Evolutionary conservation across 148 eudicot genomes (phyloP), one percentile per base, ranked within the genome.

Genomic region (Spergularia bocconei): DNA sequence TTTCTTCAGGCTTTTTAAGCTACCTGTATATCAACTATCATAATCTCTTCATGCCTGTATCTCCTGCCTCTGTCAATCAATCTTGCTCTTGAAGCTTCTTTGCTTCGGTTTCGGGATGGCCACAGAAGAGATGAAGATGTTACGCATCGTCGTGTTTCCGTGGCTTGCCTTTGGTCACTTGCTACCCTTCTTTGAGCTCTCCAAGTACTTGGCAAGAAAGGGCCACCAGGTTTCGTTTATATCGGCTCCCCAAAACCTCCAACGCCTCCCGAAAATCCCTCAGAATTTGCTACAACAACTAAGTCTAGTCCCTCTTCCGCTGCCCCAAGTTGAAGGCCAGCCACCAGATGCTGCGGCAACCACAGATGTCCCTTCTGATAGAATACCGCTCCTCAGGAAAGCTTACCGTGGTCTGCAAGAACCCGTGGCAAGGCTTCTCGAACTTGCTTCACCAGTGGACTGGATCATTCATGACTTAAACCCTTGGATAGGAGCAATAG

Each of bases 81-180:
- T 29, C 36, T 29, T 29, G 3, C 3, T 29, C 36, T 29, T 29
- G 36, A 29, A 29, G 36, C 36, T 29, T 29, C 36, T 29, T 29
- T 4, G 3, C 36, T 29, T 15, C 48, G 67, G 29, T 76, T 39
- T 39, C 13, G 44, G 57, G 13, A 29, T 62, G 29, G 52, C 74
- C 13, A 75, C 69, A 57, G 68, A 73, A 1, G 44, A 72, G 33
- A 44, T 21, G 48, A 38, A 74, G 12, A 72, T 56, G 67, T 54
- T 82, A 8, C 81, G 74, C 75, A 80, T 79, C 61, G 85, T 77
- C 2, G 74, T 82, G 69, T 70, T 85, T 62, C 87, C 83, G 62
- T 82, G 83, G 81, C 77, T 79, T 12, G 82, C 82, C 16, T 83
- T 83, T 69, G 85, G 85, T 33, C 85, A 83, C 72, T 60, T 79